phyloP scores from a whole-genome alignment of 352 stramenopile genomes.

The Globisporangium emineosum region DNA sequence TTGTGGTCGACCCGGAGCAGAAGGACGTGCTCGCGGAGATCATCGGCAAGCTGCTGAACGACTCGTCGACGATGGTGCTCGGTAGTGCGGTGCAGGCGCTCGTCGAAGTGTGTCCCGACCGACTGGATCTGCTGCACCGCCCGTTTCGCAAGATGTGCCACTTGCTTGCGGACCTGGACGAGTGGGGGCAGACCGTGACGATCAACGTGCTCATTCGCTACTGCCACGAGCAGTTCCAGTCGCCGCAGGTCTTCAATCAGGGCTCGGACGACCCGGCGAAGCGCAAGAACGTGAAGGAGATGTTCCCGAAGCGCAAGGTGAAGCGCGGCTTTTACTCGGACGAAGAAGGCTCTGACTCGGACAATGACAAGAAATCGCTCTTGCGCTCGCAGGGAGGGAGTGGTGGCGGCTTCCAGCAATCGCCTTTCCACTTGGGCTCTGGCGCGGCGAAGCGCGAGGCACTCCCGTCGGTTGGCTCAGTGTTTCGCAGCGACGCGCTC shows the following conservation, averaged over 20 bases:
- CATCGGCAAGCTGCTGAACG: conserved; percentile 91
- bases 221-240: conserved; percentile 93
- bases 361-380: conserved; percentile 19
- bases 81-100: conserved; percentile 94
- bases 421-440: conserved; percentile 43
- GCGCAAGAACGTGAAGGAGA: conserved; percentile 42
- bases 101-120: conserved; percentile 94
- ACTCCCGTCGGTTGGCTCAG: conserved; percentile 66
- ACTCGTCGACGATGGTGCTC: conserved; percentile 97
- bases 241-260: conserved; percentile 57
- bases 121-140: conserved; percentile 93
- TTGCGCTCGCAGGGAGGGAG: neutral
- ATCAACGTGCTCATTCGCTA: conserved; percentile 96
- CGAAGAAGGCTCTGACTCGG: conserved; percentile 91
- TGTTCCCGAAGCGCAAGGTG: conserved; percentile 66
- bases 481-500: conserved; percentile 68
- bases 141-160: conserved; percentile 97
- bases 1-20: conserved; percentile 85
- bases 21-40: conserved; percentile 91
- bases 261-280: conserved; percentile 12
- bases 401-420: conserved; percentile 25
- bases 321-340: conserved; percentile 95
- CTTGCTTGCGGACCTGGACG: conserved; percentile 97
- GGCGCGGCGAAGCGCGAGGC: conserved; percentile 31
- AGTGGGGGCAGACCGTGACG: conserved; percentile 97